Base-by-base conservation (phyloP, 805 yeast genomes). In the Ogataea wickerhamii region DNA sequence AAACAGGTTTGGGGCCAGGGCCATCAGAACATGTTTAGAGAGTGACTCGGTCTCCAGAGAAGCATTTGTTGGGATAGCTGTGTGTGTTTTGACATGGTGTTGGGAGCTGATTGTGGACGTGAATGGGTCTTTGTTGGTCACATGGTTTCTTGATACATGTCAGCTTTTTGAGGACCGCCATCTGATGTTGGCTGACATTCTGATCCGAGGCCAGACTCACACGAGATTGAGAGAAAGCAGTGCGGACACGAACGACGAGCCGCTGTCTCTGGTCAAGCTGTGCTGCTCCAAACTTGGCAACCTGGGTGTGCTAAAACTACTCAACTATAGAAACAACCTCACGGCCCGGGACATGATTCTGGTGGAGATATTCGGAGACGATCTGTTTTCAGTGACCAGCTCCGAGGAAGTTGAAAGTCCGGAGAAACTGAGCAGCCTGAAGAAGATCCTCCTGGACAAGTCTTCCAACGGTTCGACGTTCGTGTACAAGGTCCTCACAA, bases 71-170 rank as follows among this genome's bases (percentile, higher is more conserved):
- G 71, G 86, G 32, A 71, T 91, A 6, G 81, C 95, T 6, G 79
- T 86, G 1, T 76, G 87, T 47, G 84, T 93, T 38, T 78, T 88
- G 17, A 71, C 81, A 30, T 79, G 85, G 66, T 80, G 91, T 18
- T 84, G 82, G 46, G 85, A 80, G 47, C 70, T 93, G 49, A 87
- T 88, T 1, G 74, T 81, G 4, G 88, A 89, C 58, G 75, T 80
- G 45, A 93, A 93, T 59, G 97, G 98, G 18, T 82, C 95, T 1
- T 67, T 93, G 47, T 70, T 93, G 49, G 75, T 93, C 38, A 87
- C 96, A 2, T 93, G 98, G 98, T 83, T 85, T 52, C 72, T 93
- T 55, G 98, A 93, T 56, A 86, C 96, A 1, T 83, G 85, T 48
- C 70, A 70, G 6, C 55, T 50, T 10, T 32, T 80, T 29, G 80